phyloP scores from a whole-genome alignment of 2,329 filamentous ascomycete genomes.

The Sarocladiaceae sp. region DNA sequence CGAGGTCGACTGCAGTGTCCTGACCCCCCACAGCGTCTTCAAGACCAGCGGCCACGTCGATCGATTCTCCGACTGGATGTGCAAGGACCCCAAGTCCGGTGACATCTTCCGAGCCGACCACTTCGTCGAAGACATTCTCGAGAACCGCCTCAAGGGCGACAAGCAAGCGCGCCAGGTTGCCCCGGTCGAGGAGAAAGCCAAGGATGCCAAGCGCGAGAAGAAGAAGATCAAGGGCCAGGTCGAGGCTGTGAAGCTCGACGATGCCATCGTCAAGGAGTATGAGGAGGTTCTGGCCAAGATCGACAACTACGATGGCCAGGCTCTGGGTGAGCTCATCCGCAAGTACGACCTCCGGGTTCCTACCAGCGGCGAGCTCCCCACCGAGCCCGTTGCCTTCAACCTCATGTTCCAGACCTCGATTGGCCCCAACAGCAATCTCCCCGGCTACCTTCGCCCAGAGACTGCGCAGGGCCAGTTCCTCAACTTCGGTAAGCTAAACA shows the following conservation, averaged over 20 bases:
- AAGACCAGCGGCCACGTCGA: slow-evolving; percentile 97
- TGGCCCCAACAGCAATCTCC: slow-evolving; percentile 80
- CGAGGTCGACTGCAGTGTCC: slow-evolving; percentile 86
- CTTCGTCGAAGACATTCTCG: slow-evolving; percentile 89
- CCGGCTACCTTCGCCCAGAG: slow-evolving; percentile 84
- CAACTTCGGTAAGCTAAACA: slow-evolving; percentile 64
- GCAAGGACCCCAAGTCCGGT: slow-evolving; percentile 95
- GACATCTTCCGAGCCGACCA: slow-evolving; percentile 96
- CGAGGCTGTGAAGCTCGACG: slow-evolving; percentile 78
- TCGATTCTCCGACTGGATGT: slow-evolving; percentile 99
- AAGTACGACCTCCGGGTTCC: slow-evolving; percentile 92
- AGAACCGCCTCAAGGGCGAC: slow-evolving; percentile 79
- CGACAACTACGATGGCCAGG: slow-evolving; percentile 86
- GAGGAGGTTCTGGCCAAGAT: slow-evolving; percentile 86
- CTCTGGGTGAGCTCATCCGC: slow-evolving; percentile 80
- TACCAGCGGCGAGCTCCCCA: slow-evolving; percentile 66
- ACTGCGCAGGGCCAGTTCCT: slow-evolving; percentile 98
- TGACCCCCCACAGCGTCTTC: slow-evolving; percentile 88
- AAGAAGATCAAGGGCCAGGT: slow-evolving; percentile 84
- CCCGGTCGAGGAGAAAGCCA: slow-evolving; percentile 65
- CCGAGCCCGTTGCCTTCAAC: slow-evolving; percentile 86
- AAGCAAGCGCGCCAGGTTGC: slow-evolving; percentile 86
- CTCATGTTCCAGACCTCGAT: slow-evolving; percentile 98
- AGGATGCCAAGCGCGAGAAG: slow-evolving; percentile 65
- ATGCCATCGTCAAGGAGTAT: slow-evolving; percentile 81